Conservation (phyloP, 306 rosid species). For the Vicia villosa region DNA sequence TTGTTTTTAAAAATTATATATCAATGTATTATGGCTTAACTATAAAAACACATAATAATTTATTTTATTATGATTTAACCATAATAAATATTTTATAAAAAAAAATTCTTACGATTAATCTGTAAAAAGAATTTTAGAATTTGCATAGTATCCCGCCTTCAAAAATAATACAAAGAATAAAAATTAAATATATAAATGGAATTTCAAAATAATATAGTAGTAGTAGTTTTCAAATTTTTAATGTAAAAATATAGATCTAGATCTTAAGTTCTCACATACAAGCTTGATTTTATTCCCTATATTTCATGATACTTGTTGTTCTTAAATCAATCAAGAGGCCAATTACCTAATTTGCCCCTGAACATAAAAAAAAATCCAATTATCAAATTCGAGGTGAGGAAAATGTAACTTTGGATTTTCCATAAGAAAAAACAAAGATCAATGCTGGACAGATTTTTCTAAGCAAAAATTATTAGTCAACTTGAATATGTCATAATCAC, state of each 20-base stretch:
- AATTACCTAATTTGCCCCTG: constrained; percentile 16
- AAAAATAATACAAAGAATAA: too few relatives aligned
- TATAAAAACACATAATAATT: too few relatives aligned
- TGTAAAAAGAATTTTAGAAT: too few relatives aligned
- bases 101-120: too few relatives aligned
- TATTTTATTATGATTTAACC: too few relatives aligned
- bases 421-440: not conserved
- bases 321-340: not conserved
- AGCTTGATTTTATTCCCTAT: constrained; percentile 17
- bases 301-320: not conserved
- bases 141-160: too few relatives aligned
- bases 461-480: not conserved
- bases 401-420: not conserved
- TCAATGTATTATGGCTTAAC: too few relatives aligned
- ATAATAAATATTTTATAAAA: too few relatives aligned
- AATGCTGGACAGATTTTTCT: not conserved
- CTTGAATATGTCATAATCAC: not conserved
- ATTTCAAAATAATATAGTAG: too few relatives aligned
- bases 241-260: constrained; percentile 21
- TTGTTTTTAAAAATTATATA: too few relatives aligned
- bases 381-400: not conserved
- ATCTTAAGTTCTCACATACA: constrained; percentile 33
- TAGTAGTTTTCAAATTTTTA: not conserved
- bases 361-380: constrained; percentile 13
- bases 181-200: not conserved